phyloP scores from a whole-genome alignment of 148 eudicot genomes.

The Rhododendron kiyosumense region DNA sequence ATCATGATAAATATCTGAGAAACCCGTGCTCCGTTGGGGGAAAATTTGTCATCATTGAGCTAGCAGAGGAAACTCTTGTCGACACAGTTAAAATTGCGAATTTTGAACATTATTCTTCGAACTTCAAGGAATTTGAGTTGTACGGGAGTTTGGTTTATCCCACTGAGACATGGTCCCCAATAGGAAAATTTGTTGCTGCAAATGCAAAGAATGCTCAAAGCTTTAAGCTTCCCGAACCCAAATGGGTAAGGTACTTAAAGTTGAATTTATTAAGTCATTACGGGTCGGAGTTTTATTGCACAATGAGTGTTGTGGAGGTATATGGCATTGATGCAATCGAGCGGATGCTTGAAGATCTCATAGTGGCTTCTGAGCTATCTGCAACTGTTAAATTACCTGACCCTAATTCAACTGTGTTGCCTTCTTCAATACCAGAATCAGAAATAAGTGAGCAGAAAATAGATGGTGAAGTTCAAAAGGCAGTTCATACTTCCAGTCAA shows the following conservation, averaged over 20 bases:
- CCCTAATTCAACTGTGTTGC: slow-evolving; percentile 37
- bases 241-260: no score
- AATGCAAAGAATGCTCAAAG: slow-evolving; percentile 66
- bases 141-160: slow-evolving; percentile 73
- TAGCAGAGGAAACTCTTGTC: slow-evolving; percentile 78
- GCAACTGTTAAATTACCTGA: slow-evolving; percentile 22
- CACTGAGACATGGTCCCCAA: slow-evolving; percentile 55
- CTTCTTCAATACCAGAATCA: slow-evolving; percentile 31
- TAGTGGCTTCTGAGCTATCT: slow-evolving; percentile 46
- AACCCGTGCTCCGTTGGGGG: no score
- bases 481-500: slow-evolving; percentile 27
- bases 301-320: no score
- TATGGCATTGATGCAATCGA: slow-evolving; percentile 68
- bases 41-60: slow-evolving; percentile 43
- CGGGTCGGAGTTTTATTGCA: no score
- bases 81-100: slow-evolving; percentile 82
- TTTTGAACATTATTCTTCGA: slow-evolving; percentile 84
- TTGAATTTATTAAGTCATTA: no score
- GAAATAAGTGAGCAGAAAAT: slow-evolving; percentile 22
- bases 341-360: slow-evolving; percentile 89
- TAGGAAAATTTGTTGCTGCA: slow-evolving; percentile 74
- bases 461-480: slow-evolving; percentile 28
- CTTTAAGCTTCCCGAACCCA: no score
- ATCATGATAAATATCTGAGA: no score
- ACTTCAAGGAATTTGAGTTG: slow-evolving; percentile 77